Percentiles rank a stretch among this genome's conserved stretches.
Conservation (phyloP, 495 filamentous ascomycete genomes). For the Neurospora terricola region DNA sequence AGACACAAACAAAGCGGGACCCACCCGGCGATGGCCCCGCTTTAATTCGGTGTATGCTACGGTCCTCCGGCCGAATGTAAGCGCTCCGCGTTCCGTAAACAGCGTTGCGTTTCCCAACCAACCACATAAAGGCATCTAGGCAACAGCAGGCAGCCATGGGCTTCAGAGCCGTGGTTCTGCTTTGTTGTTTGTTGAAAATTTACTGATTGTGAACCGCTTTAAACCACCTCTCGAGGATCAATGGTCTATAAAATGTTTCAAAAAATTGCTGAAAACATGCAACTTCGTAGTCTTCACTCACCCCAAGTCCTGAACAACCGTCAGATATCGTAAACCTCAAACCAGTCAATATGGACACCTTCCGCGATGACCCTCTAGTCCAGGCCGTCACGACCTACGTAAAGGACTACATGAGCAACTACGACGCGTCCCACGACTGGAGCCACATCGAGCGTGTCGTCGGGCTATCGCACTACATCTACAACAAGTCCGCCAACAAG, state of each 20-base stretch:
- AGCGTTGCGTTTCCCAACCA: neutral
- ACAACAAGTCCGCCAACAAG: slow-evolving; percentile 35
- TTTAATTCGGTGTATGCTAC: neutral
- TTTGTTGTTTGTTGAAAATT: neutral
- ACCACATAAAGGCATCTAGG: neutral
- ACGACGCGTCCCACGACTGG: slow-evolving; percentile 83
- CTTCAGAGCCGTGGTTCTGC: neutral
- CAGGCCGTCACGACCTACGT: slow-evolving; percentile 47
- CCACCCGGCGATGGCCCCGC: neutral
- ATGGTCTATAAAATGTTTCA: neutral
- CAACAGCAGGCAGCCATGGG: neutral
- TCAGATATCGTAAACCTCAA: no score
- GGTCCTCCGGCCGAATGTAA: neutral
- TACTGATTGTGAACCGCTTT: neutral
- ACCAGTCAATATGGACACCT: slow-evolving; percentile 10
- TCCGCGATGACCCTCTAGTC: slow-evolving; percentile 33
- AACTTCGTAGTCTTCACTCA: neutral
- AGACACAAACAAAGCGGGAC: neutral
- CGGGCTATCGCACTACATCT: slow-evolving; percentile 50
- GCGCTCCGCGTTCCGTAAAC: neutral
- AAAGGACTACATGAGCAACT: slow-evolving; percentile 61
- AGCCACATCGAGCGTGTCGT: slow-evolving; percentile 73
- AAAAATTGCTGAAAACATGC: neutral
- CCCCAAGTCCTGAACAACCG: no score
- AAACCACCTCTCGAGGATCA: neutral